phyloP scores from a whole-genome alignment of 192 early-diverging fungal species.

The Coemansia umbellata region DNA sequence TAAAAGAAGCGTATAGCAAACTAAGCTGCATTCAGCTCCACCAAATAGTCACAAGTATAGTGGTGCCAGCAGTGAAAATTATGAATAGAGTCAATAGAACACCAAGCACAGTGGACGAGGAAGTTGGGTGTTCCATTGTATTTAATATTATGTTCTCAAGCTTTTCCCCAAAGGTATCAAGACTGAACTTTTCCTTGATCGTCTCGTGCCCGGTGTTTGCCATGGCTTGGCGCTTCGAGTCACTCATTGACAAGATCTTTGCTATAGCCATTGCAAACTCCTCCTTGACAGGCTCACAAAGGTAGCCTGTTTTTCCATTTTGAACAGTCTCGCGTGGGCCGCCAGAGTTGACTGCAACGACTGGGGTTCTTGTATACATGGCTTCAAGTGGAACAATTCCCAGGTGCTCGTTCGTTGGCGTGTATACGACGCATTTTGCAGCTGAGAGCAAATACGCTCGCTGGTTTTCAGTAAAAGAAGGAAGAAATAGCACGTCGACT shows the following conservation, averaged over 20 bases:
- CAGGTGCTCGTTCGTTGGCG: conserved; percentile 91
- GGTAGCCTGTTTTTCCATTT: conserved; percentile 70
- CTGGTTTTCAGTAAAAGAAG: conserved; percentile 80
- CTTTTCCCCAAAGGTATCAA: conserved; percentile 62
- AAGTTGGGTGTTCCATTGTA: conserved; percentile 26
- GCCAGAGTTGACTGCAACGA: conserved; percentile 81
- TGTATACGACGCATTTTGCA: conserved; percentile 74
- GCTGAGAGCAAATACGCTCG: conserved; percentile 65
- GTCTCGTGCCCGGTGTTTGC: conserved; percentile 61
- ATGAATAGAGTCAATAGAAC: conserved; percentile 36
- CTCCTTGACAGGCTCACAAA: conserved; percentile 58
- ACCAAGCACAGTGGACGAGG: conserved; percentile 29
- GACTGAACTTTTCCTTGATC: conserved; percentile 61
- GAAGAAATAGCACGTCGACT: conserved; percentile 78
- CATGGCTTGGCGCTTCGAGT: conserved; percentile 47
- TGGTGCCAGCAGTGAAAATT: conserved; percentile 6
- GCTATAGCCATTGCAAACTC: conserved; percentile 65
- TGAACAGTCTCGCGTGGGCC: conserved; percentile 81
- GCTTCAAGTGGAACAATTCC: conserved; percentile 97
- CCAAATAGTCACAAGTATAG: conserved; percentile 3
- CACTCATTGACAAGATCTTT: conserved; percentile 46
- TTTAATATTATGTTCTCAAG: conserved; percentile 62
- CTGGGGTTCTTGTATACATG: conserved; percentile 86
- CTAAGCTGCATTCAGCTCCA: too few relatives aligned
- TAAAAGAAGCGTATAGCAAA: neutral